Evolutionary conservation across 2,329 filamentous ascomycete species (phyloP).

Genomic region (Bipolaris sorokiniana): DNA sequence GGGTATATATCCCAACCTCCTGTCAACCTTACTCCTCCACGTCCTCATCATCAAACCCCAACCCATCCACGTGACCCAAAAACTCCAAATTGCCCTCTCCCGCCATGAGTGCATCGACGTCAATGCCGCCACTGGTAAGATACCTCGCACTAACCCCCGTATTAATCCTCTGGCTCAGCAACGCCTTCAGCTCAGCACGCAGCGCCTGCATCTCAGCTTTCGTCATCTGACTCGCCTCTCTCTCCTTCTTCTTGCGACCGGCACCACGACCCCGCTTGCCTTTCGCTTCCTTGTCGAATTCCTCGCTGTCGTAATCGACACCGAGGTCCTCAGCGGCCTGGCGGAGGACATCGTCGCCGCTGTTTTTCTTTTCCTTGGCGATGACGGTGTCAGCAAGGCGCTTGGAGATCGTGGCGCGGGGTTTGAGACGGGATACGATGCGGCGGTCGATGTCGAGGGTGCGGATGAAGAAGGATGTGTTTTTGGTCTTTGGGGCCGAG

Average conservation of each 20-base stretch:
- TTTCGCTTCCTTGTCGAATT: slow-evolving; percentile 68
- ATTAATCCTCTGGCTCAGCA: slow-evolving; percentile 78
- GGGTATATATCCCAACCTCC: neutral
- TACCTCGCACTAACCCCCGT: slow-evolving; percentile 87
- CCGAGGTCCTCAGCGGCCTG: slow-evolving; percentile 89
- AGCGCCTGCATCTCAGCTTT: slow-evolving; percentile 76
- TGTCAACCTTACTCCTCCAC: neutral
- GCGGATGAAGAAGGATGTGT: slow-evolving; percentile 70
- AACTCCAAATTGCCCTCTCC: slow-evolving; percentile 66
- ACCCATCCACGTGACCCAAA: slow-evolving; percentile 61
- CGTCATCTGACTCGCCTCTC: slow-evolving; percentile 68
- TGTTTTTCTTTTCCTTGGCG: slow-evolving; percentile 84
- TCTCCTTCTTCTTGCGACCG: slow-evolving; percentile 75
- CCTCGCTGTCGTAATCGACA: slow-evolving; percentile 90
- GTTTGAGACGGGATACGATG: slow-evolving; percentile 75
- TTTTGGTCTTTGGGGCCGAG: slow-evolving; percentile 56
- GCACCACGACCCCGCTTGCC: slow-evolving; percentile 69
- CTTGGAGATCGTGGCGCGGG: slow-evolving; percentile 81
- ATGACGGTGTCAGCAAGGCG: slow-evolving; percentile 80
- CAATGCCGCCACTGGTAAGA: slow-evolving; percentile 81
- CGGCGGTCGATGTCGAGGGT: slow-evolving; percentile 84
- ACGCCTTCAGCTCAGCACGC: slow-evolving; percentile 72
- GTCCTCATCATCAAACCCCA: slow-evolving; percentile 47
- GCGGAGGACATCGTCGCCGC: slow-evolving; percentile 83
- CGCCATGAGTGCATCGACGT: slow-evolving; percentile 75